Evolutionary conservation across 2,329 filamentous ascomycete species (phyloP), one percentile per base, ranked within the genome.

Genomic region (Colletotrichum tofieldiae): DNA sequence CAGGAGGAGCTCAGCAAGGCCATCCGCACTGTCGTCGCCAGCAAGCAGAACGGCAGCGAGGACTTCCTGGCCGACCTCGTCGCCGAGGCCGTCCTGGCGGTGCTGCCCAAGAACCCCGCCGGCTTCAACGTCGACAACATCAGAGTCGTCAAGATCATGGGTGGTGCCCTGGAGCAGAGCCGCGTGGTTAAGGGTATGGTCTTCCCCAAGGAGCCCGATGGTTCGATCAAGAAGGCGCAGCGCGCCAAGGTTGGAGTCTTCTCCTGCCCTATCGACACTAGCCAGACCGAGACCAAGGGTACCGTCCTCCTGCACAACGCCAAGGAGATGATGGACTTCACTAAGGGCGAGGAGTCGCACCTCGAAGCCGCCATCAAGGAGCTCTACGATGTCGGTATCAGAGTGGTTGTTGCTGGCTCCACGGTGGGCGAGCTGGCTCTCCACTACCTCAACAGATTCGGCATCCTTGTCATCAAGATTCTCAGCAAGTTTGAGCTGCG

Each of bases 81-180:
- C 75, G 92, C 97, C 56, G 95, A 98, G 82, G 91, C 90, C 52
- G 90, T 93, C 68, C 90, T 98, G 68, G 92, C 94, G 55, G 95
- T 99, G 26, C 89, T 99, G 75, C 96, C 97, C 76, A 98, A 98
- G 88, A 98, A 98, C 85, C 93, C 96, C 29, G 85, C 89, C 81
- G 95, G 97, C 86, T 99, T 99, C 90, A 99, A 98, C 84, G 95
- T 99, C 75, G 96, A 99, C 87, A 99, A 99, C 83, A 93, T 99
- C 78, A 94, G 96, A 73, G 97, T 99, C 71, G 97, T 99, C 78
- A 99, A 99, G 90, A 99, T 99, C 79, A 98, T 99, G 96, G 96
- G 96, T 78, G 96, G 96, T 75, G 95, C 93, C 81, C 86, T 99
- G 80, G 94, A 97, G 79, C 95, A 99, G 86, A 98, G 95, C 82